phyloP scores from a whole-genome alignment of 2,329 filamentous ascomycete genomes.

The Aspergillus novoparasiticus region DNA sequence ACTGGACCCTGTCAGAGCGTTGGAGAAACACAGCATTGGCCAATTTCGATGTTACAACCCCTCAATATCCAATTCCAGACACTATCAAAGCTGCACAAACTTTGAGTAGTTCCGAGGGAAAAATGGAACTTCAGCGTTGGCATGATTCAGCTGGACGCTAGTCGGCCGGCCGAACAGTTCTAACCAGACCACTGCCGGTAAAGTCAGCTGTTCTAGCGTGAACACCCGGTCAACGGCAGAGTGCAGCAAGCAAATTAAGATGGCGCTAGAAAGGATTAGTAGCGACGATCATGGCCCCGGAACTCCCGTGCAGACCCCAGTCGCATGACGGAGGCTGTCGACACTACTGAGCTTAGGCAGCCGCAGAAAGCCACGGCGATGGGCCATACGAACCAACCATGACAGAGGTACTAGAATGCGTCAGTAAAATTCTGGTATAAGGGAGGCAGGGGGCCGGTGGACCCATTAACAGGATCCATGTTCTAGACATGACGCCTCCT shows the following conservation, averaged over 20 bases:
- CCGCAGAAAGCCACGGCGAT: slow-evolving; percentile 25
- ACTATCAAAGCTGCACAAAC: slow-evolving; percentile 27
- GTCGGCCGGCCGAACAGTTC: slow-evolving; percentile 17
- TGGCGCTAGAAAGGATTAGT: slow-evolving; percentile 37
- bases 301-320: slow-evolving; percentile 38
- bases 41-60: slow-evolving; percentile 33
- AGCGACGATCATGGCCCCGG: slow-evolving; percentile 34
- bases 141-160: slow-evolving; percentile 17
- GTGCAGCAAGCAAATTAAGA: slow-evolving; percentile 39
- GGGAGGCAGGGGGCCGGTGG: slow-evolving; percentile 13
- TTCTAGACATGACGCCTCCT: slow-evolving; percentile 23
- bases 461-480: slow-evolving; percentile 19
- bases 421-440: slow-evolving; percentile 14
- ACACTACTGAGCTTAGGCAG: slow-evolving; percentile 33
- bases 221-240: slow-evolving; percentile 35
- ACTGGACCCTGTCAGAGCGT: slow-evolving; percentile 22
- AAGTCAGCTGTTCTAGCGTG: slow-evolving; percentile 36
- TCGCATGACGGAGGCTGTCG: slow-evolving; percentile 27
- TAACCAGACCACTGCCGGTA: slow-evolving; percentile 26
- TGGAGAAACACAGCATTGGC: slow-evolving; percentile 32
- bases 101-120: slow-evolving; percentile 24
- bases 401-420: slow-evolving; percentile 13
- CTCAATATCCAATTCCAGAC: slow-evolving; percentile 23
- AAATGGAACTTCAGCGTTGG: slow-evolving; percentile 21
- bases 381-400: slow-evolving; percentile 13